Base-by-base conservation (phyloP, 768 basidiomycete genomes). In the Nidularia pulvinata region DNA sequence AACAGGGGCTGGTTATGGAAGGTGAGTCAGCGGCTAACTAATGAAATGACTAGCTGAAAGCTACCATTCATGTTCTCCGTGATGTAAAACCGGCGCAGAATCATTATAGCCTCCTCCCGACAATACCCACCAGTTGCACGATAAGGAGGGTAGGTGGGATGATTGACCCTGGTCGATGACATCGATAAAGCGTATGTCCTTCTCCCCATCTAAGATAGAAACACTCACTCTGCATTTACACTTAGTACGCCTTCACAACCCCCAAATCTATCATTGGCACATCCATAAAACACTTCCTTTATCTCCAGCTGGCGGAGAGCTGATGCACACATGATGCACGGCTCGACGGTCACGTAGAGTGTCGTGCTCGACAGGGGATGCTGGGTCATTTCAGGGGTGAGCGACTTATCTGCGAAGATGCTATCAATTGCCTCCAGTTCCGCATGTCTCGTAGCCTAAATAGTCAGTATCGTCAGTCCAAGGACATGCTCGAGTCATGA, bases 301-400 rank as follows among this genome's bases (percentile, higher is more conserved):
- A 99, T 93, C 13, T 95, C 95, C 57, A 96, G 71, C 71, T 98
- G 97, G 51, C 96, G 83, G 34, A 99, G 80, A 9, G 96, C 97
- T 22, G 93, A 94, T 10, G 95, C 93, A 59, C 97, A 99, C 97
- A 98, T 98, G 67, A 98, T 94, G 70, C 97, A 99, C 0, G 96
- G 97, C 70, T 99, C 96, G 50, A 99, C 97, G 4, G 97, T 99
- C 49, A 98, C 97, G 67, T 98, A 99, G 32, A 98, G 83, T 2
- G 85, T 91, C 19, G 93, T 95, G 7, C 83, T 77, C 1, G 79
- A 78, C 14, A 99, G 80, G 5, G n/a, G n/a, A n/a, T n/a, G n/a
- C n/a, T 67, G 62, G 0, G 69, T 49, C n/a, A 67, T 55, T 34
- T 68, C 63, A 22, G 84, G 81, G 6, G 89, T 88, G 57, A 89